phyloP scores from a whole-genome alignment of 805 yeast genomes.

The Lachancea lanzarotensis region DNA sequence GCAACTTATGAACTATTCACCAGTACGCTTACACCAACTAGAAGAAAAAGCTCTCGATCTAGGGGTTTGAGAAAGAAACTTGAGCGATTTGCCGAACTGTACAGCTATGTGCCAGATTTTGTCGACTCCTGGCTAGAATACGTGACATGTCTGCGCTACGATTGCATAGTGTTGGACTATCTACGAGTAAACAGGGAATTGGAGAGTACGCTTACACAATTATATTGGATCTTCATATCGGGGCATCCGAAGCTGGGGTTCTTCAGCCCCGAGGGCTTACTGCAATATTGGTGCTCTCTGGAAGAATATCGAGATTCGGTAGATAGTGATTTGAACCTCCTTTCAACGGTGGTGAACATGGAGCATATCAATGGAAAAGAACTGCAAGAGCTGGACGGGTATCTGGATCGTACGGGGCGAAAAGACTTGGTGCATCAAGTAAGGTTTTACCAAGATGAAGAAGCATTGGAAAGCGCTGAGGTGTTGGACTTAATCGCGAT shows the following conservation, averaged over 20 bases:
- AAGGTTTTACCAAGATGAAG: constrained; percentile 5
- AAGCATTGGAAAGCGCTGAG: not conserved
- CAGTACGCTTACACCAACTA: not conserved
- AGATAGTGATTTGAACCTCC: not conserved
- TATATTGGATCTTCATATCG: constrained; percentile 23
- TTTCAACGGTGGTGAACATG: constrained; percentile 1
- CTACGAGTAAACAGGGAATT: constrained; percentile 22
- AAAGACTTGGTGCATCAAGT: constrained; percentile 1
- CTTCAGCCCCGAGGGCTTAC: constrained; percentile 20
- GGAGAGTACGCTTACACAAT: constrained; percentile 19
- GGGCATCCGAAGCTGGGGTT: constrained; percentile 16
- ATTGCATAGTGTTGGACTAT: constrained; percentile 27
- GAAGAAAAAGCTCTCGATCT: not conserved
- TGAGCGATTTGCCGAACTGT: constrained; percentile 19
- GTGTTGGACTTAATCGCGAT: constrained; percentile 11
- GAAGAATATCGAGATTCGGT: constrained; percentile 16
- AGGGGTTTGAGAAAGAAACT: constrained; percentile 11
- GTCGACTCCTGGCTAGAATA: constrained; percentile 22
- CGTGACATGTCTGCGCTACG: constrained; percentile 26
- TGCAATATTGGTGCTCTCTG: constrained; percentile 26
- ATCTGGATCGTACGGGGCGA: not conserved
- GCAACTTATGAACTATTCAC: constrained; percentile 7
- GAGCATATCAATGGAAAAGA: not conserved
- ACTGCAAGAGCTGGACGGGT: not conserved
- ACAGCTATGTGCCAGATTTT: constrained; percentile 21